These are phyloP conservation scores for Fomitopsis serialis DNA, from an alignment of 768 basidiomycete species.

Conservation along the genomic window DNA sequence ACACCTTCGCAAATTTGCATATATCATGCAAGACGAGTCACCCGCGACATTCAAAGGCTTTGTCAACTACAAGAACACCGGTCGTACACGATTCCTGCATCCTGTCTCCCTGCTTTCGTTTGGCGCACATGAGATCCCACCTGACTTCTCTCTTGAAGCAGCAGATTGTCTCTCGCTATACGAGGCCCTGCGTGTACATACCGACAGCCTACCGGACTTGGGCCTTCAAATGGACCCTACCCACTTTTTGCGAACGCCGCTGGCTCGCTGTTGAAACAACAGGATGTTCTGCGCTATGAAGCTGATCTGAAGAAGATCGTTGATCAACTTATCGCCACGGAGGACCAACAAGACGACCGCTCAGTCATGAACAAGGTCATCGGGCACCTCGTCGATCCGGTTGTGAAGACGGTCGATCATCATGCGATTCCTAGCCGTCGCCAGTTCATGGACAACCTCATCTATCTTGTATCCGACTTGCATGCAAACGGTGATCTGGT, in stretches of 20 bases:
- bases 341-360: conserved; percentile 28
- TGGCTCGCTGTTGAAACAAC: conserved; percentile 42
- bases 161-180: conserved; percentile 51
- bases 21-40: conserved; percentile 29
- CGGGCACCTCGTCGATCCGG: conserved; percentile 33
- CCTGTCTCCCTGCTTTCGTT: conserved; percentile 57
- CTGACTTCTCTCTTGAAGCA: conserved; percentile 61
- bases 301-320: conserved; percentile 41
- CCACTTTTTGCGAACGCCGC: conserved; percentile 34
- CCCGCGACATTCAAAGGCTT: conserved; percentile 32
- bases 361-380: conserved; percentile 37
- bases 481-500: conserved; percentile 51
- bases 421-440: conserved; percentile 27
- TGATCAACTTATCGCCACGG: conserved; percentile 28
- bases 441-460: conserved; percentile 38
- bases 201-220: conserved; percentile 19
- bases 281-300: conserved; percentile 59
- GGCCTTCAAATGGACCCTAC: conserved; percentile 36
- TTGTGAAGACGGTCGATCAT: conserved; percentile 21
- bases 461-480: conserved; percentile 52
- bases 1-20: conserved; percentile 65
- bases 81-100: conserved; percentile 51
- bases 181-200: conserved; percentile 31
- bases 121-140: conserved; percentile 44
- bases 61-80: conserved; percentile 29